phyloP scores from a whole-genome alignment of 129 eudicot species.

The Glebionis coronaria region DNA sequence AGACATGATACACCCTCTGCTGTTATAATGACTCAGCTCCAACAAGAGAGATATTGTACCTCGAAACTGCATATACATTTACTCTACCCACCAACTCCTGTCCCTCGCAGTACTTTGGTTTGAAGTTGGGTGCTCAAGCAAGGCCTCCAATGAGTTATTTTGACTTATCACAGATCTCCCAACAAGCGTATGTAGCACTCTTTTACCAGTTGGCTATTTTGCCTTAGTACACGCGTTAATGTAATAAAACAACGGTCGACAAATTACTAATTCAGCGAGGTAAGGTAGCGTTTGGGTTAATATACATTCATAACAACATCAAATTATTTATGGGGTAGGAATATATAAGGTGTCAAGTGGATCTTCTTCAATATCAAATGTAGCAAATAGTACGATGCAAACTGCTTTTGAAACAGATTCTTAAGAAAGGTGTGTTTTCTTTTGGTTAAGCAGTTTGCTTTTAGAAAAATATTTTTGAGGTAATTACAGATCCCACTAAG shows the following conservation, averaged over 20 bases:
- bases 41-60: constrained; percentile 31
- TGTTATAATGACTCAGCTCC: constrained; percentile 33
- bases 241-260: constrained; percentile 17
- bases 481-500: too few relatives aligned
- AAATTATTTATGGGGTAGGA: constrained; percentile 29
- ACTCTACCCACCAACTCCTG: constrained; percentile 28
- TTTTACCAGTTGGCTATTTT: too few relatives aligned
- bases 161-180: constrained; percentile 39
- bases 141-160: constrained; percentile 29
- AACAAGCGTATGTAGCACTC: constrained; percentile 28
- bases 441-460: constrained; percentile 17
- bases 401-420: constrained; percentile 35
- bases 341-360: too few relatives aligned
- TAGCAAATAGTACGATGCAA: too few relatives aligned
- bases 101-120: constrained; percentile 42
- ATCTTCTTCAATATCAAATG: too few relatives aligned
- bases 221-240: constrained; percentile 8
- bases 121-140: constrained; percentile 43
- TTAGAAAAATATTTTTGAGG: background rate
- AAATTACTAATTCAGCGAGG: too few relatives aligned
- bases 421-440: constrained; percentile 61
- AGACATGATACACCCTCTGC: constrained; percentile 33
- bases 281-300: constrained; percentile 38
- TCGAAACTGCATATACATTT: constrained; percentile 35
- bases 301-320: constrained; percentile 36